Conservation (phyloP, 108 stramenopile species). For the Pseudonitzschia multiseries region DNA sequence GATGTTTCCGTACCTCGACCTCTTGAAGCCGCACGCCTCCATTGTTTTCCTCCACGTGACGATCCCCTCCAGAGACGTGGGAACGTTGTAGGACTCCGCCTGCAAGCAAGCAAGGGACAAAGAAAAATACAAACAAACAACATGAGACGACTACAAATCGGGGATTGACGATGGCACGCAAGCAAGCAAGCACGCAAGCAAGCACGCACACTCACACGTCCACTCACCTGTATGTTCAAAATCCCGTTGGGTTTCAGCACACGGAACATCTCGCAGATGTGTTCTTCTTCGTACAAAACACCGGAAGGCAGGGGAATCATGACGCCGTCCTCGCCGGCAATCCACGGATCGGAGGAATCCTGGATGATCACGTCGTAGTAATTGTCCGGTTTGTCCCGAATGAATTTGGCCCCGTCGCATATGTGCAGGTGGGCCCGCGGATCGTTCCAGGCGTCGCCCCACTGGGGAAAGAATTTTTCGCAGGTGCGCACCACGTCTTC, state of each 20-base stretch:
- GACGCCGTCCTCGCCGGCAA: constrained; percentile 52
- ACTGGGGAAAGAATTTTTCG: constrained; percentile 56
- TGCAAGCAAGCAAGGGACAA: no score
- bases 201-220: no score
- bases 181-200: not conserved
- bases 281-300: constrained; percentile 56
- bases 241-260: constrained; percentile 61
- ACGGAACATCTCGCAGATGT: constrained; percentile 55
- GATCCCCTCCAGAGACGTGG: constrained; percentile 64
- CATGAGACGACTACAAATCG: no score
- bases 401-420: constrained; percentile 72
- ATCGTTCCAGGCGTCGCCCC: constrained; percentile 78
- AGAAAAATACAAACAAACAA: no score
- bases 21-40: constrained; percentile 58
- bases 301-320: constrained; percentile 57
- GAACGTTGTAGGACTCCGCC: constrained; percentile 79
- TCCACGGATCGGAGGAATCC: constrained; percentile 78
- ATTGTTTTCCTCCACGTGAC: constrained; percentile 52
- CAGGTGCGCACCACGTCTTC: constrained; percentile 66
- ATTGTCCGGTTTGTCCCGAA: constrained; percentile 32
- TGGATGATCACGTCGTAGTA: constrained; percentile 81
- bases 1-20: constrained; percentile 66
- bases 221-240: constrained; percentile 56
- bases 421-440: constrained; percentile 62
- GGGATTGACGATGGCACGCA: no score